Evolutionary conservation across 306 rosid species (phyloP), one percentile per base, ranked within the genome.

Genomic region (Quercus ilex): DNA sequence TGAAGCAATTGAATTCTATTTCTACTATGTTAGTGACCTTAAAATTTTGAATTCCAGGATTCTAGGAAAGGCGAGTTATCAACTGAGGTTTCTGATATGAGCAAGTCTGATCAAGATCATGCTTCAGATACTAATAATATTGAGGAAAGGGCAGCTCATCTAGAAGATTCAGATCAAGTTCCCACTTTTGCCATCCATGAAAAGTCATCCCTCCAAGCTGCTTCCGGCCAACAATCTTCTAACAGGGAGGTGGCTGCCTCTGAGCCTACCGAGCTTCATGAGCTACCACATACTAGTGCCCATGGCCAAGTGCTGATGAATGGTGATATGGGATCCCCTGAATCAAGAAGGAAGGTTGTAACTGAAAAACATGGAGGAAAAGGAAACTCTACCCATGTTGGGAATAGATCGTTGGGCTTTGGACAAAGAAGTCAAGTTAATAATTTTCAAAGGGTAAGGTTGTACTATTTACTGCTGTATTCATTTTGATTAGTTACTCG

Each of bases 131-230:
- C 87, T 73, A 86, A 83, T 86, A 78, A 75, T 77, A 79, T 72
- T 59, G 86, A 85, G 25, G 86, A 87, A 60, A 83, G 77, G 74
- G 69, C 38, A 65, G 92, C 89, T 76, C 79, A 63, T 63, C 63
- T 41, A 15, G 90, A 88, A 78, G 94, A 87, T 78, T 78, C 86
- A 25, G 97, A 89, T 86, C 91, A 89, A 79, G 98, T 88, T 91
- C 94, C 89, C 65, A 88, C 98, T 57, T 86, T 96, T 85, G 76
- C 97, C 73, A 84, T 93, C 73, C 92, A 71, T 46, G 93, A 89
- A 72, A 91, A 84, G 75, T 81, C 89, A 79, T 69, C 89, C 85
- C 86, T 80, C 28, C 88, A 78, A 81, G 86, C 86, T 83, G 86
- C 81, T 81, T 89, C 92, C 67, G 75, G 78, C 83, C 70, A 69